Conservation (phyloP, 176 grass and related monocot species). For the Panicum miliaceum region DNA sequence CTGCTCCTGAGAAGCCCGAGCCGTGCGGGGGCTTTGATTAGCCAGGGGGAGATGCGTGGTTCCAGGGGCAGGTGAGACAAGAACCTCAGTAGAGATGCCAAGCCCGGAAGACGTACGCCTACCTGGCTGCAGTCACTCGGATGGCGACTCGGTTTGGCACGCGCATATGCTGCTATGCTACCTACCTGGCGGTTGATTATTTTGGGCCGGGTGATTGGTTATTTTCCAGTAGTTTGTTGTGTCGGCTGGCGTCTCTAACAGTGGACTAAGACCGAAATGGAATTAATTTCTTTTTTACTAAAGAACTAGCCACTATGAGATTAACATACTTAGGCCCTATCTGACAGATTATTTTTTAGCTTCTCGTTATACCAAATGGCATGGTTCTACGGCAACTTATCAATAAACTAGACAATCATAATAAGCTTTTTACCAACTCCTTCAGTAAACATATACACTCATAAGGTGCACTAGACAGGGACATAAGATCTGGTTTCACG, state of each 20-base stretch:
- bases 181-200: neutral
- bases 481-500: too few relatives aligned
- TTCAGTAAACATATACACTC: too few relatives aligned
- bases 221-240: neutral
- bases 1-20: neutral
- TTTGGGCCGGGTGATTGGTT: neutral
- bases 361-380: too few relatives aligned
- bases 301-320: neutral
- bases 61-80: conserved; percentile 1
- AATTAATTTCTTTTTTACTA: neutral
- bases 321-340: too few relatives aligned
- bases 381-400: too few relatives aligned
- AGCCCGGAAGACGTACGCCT: neutral
- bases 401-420: too few relatives aligned
- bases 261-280: neutral
- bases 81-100: neutral
- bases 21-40: neutral
- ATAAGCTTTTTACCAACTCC: too few relatives aligned
- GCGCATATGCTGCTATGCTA: neutral
- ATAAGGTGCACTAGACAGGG: too few relatives aligned
- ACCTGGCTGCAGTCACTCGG: neutral
- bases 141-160: neutral
- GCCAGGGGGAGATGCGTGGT: neutral
- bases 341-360: too few relatives aligned
- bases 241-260: neutral